Percentiles rank a stretch among this genome's conserved stretches.
phyloP scores from a whole-genome alignment of 805 yeast genomes.

The Danielia oregonensis region DNA sequence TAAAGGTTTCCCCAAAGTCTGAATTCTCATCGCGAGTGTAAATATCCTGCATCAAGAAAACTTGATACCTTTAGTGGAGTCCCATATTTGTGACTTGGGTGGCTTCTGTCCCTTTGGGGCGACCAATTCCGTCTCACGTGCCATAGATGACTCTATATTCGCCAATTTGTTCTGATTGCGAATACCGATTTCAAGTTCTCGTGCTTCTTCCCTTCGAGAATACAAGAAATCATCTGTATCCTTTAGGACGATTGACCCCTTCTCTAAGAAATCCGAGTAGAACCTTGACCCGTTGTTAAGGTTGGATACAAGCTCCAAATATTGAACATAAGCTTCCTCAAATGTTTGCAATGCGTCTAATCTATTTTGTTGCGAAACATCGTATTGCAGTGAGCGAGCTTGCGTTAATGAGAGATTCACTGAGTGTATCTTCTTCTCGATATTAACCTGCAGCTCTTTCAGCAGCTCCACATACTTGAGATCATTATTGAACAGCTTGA shows the following conservation, averaged over 20 bases:
- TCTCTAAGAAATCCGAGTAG: conserved; percentile 57
- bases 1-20: conserved; percentile 2
- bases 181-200: conserved; percentile 39
- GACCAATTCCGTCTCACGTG: conserved; percentile 5
- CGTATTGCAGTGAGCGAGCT: conserved; percentile 5
- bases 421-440: conserved; percentile 16
- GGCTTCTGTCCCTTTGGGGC: conserved; percentile 10
- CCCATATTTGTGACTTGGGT: conserved; percentile 3
- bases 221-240: conserved; percentile 53
- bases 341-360: conserved; percentile 49
- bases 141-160: conserved; percentile 13
- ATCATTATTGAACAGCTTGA: conserved; percentile 48
- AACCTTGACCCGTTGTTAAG: conserved; percentile 67
- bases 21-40: no score
- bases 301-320: conserved; percentile 54
- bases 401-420: conserved; percentile 12
- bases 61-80: conserved; percentile 6
- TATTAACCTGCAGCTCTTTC: conserved; percentile 23
- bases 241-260: conserved; percentile 40
- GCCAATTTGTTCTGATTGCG: conserved; percentile 11
- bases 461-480: conserved; percentile 41
- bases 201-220: conserved; percentile 49
- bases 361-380: conserved; percentile 32
- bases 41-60: conserved; percentile 3
- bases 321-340: conserved; percentile 48